A percentile compares a stretch with the other conserved stretches of the same genome.
phyloP scores from a whole-genome alignment of 2,329 filamentous ascomycete species.

The Hortaea werneckii region DNA sequence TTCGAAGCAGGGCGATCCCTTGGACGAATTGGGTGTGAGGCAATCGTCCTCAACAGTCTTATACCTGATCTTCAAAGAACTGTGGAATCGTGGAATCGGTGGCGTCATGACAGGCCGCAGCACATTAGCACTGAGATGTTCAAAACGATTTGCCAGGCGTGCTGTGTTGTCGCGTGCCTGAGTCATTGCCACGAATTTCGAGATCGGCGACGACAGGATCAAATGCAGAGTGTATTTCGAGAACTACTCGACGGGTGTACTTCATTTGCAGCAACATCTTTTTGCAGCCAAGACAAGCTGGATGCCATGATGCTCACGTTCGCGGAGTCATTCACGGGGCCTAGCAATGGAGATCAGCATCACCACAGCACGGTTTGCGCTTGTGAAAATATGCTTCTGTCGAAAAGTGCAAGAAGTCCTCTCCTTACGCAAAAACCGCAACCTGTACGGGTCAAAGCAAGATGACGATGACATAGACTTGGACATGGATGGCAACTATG shows the following conservation, averaged over 20 bases:
- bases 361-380: not conserved
- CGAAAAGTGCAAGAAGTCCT: conserved; percentile 4
- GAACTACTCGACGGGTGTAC: conserved; percentile 23
- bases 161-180: conserved; percentile 19
- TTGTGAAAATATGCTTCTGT: conserved; percentile 16
- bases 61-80: conserved; percentile 12
- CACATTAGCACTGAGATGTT: conserved; percentile 12
- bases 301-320: conserved; percentile 10
- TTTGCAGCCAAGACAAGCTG: conserved; percentile 28
- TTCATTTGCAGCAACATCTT: conserved; percentile 25
- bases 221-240: conserved; percentile 18
- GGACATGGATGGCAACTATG: conserved; percentile 56
- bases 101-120: conserved; percentile 4
- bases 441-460: conserved; percentile 31
- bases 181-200: conserved; percentile 15
- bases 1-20: too few relatives aligned
- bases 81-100: conserved; percentile 7
- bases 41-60: conserved; percentile 14
- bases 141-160: conserved; percentile 14
- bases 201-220: conserved; percentile 17
- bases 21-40: conserved; percentile 8
- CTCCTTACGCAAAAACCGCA: not conserved
- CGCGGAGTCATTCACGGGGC: conserved; percentile 13
- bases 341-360: not conserved
- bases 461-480: conserved; percentile 54